Conservation (phyloP, 768 basidiomycete genomes). For the Paxillus rubicundulus region DNA sequence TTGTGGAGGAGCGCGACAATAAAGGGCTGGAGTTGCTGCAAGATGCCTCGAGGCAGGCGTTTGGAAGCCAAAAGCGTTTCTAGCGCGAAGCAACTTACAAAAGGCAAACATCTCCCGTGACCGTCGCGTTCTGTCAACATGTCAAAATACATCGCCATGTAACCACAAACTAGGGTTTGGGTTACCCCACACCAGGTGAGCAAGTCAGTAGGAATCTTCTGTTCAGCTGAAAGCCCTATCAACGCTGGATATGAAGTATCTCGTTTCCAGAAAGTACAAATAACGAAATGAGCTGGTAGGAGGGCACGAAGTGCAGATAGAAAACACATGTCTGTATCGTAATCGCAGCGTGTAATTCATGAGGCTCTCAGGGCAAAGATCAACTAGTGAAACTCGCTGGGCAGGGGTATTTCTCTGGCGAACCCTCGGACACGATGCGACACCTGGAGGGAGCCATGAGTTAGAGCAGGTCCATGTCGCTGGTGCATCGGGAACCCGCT, state of each 20-base stretch:
- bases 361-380: slow-evolving; percentile 13
- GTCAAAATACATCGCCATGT: slow-evolving; percentile 16
- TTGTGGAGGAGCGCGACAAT: slow-evolving; percentile 18
- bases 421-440: slow-evolving; percentile 5
- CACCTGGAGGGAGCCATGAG: neutral
- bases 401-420: neutral
- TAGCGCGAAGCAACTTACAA: slow-evolving; percentile 22
- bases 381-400: neutral
- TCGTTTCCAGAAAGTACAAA: neutral
- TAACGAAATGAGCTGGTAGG: neutral
- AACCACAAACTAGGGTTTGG: slow-evolving; percentile 24
- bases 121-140: slow-evolving; percentile 32
- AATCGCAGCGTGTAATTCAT: slow-evolving; percentile 17
- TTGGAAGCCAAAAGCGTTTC: slow-evolving; percentile 17
- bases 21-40: slow-evolving; percentile 21
- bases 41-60: slow-evolving; percentile 30
- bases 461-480: neutral
- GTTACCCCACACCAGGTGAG: neutral
- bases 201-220: too few species aligned
- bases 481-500: neutral
- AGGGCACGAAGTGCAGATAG: slow-evolving; percentile 15
- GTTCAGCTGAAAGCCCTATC: neutral
- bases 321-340: slow-evolving; percentile 8
- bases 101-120: slow-evolving; percentile 36
- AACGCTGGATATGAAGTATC: neutral